Conservation (phyloP, 2,329 filamentous ascomycete species). For the Sclerotinia borealis region DNA sequence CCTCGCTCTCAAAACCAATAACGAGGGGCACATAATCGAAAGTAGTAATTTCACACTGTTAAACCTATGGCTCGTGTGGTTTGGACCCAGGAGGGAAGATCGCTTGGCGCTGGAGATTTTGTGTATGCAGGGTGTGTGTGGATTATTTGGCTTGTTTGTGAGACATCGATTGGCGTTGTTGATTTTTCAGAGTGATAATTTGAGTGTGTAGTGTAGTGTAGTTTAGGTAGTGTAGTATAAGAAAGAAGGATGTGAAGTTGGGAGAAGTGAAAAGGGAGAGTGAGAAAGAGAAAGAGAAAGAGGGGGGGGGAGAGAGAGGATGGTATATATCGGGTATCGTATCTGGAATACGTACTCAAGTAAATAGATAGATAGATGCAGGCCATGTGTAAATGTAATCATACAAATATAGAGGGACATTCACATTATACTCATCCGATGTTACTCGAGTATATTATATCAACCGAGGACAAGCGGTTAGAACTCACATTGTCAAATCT, state of each 20-base stretch:
- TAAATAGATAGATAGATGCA: not conserved
- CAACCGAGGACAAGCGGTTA: not conserved
- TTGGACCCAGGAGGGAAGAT: constrained; percentile 85
- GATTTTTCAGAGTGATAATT: constrained; percentile 88
- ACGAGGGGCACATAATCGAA: constrained; percentile 65
- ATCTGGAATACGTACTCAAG: too few species aligned
- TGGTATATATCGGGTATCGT: not conserved
- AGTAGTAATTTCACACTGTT: constrained; percentile 88
- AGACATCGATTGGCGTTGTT: constrained; percentile 80
- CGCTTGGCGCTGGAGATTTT: constrained; percentile 74
- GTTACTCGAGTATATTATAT: too few species aligned
- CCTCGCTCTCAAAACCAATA: constrained; percentile 60
- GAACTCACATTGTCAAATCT: not conserved
- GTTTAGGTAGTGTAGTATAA: not conserved
- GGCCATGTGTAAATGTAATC: not conserved
- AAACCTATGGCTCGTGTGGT: constrained; percentile 95
- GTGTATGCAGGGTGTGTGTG: constrained; percentile 67
- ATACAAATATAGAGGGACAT: not conserved
- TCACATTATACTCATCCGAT: not conserved
- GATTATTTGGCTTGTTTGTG: constrained; percentile 76
- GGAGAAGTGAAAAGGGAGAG: too few species aligned
- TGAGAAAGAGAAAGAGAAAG: too few species aligned
- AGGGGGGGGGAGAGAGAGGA: not conserved
- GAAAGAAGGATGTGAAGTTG: too few species aligned
- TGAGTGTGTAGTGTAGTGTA: constrained; percentile 31